Evolutionary conservation across 164 flowering plant genomes (phyloP).

Genomic region (Magnolia changhungtana): DNA sequence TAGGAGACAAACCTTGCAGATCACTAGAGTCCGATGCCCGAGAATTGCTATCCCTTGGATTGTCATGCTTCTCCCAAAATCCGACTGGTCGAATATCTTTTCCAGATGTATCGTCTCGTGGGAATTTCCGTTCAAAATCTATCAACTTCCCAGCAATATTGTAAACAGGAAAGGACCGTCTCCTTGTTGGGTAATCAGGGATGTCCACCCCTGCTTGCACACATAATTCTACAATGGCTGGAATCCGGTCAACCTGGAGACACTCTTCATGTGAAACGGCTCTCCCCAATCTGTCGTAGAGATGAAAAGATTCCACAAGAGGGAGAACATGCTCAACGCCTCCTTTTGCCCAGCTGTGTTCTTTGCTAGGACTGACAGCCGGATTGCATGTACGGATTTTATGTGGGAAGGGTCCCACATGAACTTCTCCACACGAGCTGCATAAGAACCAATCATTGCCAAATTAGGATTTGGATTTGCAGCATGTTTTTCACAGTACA

Average conservation of each 20-base stretch:
- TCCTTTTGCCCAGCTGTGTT: constrained; percentile 42
- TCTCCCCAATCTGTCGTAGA: constrained; percentile 54
- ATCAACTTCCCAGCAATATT: constrained; percentile 41
- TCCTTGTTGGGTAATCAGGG: constrained; percentile 52
- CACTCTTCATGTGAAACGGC: constrained; percentile 52
- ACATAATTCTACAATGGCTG: constrained; percentile 52
- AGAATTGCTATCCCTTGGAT: constrained; percentile 1
- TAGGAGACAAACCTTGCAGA: constrained; percentile 38
- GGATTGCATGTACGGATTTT: constrained; percentile 42
- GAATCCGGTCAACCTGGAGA: constrained; percentile 44
- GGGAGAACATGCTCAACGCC: constrained; percentile 37
- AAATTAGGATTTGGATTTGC: not conserved
- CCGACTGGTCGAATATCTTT: constrained; percentile 37
- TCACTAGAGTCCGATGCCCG: constrained; percentile 19
- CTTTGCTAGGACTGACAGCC: constrained; percentile 36
- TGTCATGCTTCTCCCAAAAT: constrained; percentile 41
- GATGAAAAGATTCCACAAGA: constrained; percentile 47
- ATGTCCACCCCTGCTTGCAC: constrained; percentile 55
- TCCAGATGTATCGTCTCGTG: constrained; percentile 30
- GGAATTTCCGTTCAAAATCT: constrained; percentile 53
- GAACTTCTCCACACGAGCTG: constrained; percentile 56
- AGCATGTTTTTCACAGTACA: not conserved
- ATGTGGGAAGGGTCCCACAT: constrained; percentile 47
- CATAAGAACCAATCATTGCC: constrained; percentile 6
- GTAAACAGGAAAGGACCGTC: constrained; percentile 44